Base-by-base conservation (phyloP, 164 flowering plant genomes). In the Tetracentron sinense region DNA sequence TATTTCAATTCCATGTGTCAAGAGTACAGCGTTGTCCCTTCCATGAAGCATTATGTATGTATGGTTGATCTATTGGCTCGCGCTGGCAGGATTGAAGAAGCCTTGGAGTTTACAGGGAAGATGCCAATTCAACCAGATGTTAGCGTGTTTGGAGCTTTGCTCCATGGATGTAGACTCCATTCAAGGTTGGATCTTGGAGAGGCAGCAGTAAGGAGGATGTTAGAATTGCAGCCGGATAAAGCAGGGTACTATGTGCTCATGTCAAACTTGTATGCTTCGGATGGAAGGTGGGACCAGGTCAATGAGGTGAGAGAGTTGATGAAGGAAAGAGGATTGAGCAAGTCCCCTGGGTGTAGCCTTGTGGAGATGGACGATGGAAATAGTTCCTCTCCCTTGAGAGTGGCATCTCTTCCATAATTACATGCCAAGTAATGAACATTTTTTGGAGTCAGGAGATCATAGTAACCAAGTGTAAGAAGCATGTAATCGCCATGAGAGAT, bases 21-120 rank as follows among this genome's bases (percentile, higher is more conserved):
- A 56, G 79, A 79, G 49, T 78, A 77, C 49, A 62, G 74, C 3
- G 65, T 83, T 42, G 67, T 64, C 33, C 97, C 95, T 27, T 74
- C 83, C 27, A 74, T 78, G 78, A 81, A 84, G 68, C 97, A 90
- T 62, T 90, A 82, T 69, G 85, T 71, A n/a, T 86, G 87, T 58
- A 83, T 88, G 87, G 88, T 86, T 27, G 93, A 90, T 69, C 67
- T 86, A 21, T 61, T 90, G 56, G 76, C 89, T 48, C 81, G 95
- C 15, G 80, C 90, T 26, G 93, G 88, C 5, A 77, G 72, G 69
- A 79, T 90, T 2, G 85, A 86, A 53, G 92, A 86, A 67, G 97
- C 95, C 28, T 67, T 73, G 61, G 79, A 75, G 27, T 82, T 90
- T 46, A 82, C 88, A 26, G 69, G 72, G 66, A 71, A 59, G 22